Base-by-base conservation (phyloP, 495 filamentous ascomycete genomes). In the Glarea lozoyensis region DNA sequence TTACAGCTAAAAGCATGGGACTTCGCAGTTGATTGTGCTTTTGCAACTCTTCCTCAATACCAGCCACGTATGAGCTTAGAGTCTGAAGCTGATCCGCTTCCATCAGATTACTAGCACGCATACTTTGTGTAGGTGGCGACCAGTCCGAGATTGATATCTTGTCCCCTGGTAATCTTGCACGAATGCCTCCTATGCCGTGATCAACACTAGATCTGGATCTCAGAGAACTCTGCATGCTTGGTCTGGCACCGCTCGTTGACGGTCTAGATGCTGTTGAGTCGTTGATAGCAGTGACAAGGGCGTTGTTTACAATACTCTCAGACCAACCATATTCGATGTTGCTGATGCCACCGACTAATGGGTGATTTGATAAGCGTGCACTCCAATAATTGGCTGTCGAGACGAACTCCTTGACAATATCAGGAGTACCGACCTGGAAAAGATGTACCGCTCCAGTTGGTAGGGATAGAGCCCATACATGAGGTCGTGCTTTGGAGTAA, bases 271-370 rank as follows among this genome's bases (percentile, higher is more conserved):
- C 40, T 2, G 47, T 34, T 12, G 56, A 50, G 10, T 71, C 66
- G 48, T 69, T 67, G 40, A 81, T 72, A 15, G 64, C 53, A 23
- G 63, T 60, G 38, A 85, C 67, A 24, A 86, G 62, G 10, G 82
- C 78, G 36, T 75, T 73, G 53, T 93, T 90, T 55, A 95, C 79
- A 51, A 95, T 73, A n/a, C 74, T 67, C 35, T 94, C 89, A 42
- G 85, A 83, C 92, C 93, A 97, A 43, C 92, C 92, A 58, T 96
- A 96, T 60, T 99, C 93, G 39, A 97, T 82, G 54, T 96, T 99
- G 64, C 86, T 93, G 54, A 97, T 81, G 48, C 87, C 90, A 19
- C 90, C 92, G 7, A 88, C 74, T 3, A 97, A 67, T 10, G 92
- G 92, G 48, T 94, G 84, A 47, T 94, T 96, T 54, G 86, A 94